These are phyloP conservation scores for Tulasnella sp. DNA, from an alignment of 768 basidiomycete genomes.

Conservation along the genomic window DNA sequence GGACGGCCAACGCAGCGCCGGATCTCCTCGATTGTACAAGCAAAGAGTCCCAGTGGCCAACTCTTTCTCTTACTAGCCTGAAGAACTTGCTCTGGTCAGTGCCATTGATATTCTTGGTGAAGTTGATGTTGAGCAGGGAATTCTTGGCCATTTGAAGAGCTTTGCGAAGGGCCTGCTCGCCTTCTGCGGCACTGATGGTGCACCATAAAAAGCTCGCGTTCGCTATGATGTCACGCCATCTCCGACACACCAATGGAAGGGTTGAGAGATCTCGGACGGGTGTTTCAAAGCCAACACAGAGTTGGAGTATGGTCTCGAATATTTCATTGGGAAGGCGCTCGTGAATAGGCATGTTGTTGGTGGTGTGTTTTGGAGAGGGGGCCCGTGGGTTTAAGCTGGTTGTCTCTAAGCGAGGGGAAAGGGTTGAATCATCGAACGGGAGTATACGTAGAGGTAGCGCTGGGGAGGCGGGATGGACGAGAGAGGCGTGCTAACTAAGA, in stretches of 20 bases:
- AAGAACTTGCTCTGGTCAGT: not conserved
- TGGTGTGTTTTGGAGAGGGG: too few species aligned
- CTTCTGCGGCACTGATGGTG: not conserved
- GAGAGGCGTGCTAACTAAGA: too few species aligned
- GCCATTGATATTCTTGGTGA: not conserved
- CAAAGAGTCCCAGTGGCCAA: not conserved
- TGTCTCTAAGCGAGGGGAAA: too few species aligned
- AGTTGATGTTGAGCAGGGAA: not conserved
- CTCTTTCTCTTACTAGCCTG: not conserved
- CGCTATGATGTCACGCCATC: not conserved
- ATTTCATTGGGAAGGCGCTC: not conserved
- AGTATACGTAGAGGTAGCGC: too few species aligned
- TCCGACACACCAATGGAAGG: not conserved
- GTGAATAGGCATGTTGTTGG: too few species aligned
- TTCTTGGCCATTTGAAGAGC: not conserved
- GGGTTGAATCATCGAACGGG: too few species aligned
- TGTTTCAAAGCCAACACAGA: not conserved
- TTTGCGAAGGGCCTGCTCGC: not conserved
- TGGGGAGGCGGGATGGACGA: too few species aligned
- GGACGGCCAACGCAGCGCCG: not conserved
- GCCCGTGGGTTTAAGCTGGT: too few species aligned
- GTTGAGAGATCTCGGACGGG: not conserved
- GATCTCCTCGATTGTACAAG: not conserved
- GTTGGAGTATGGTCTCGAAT: not conserved
- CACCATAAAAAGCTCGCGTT: not conserved